These are phyloP conservation scores for Vigna unguiculata DNA, from an alignment of 306 rosid genomes.

Conservation along the genomic window DNA sequence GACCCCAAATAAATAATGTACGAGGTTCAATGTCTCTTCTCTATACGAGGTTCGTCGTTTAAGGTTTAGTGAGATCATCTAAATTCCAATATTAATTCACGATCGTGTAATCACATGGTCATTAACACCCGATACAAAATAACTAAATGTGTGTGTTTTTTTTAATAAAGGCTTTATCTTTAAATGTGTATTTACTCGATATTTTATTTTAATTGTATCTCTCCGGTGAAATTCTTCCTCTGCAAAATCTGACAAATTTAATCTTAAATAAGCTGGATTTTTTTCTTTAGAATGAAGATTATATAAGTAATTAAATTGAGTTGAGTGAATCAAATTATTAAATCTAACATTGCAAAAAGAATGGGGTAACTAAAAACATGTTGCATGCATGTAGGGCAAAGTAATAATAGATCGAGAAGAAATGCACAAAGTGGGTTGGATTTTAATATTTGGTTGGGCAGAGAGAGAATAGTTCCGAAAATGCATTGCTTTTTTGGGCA, in stretches of 20 bases:
- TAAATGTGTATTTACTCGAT: no score
- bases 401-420: background rate
- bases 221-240: no score
- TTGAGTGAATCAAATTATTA: no score
- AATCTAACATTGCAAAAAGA: no score
- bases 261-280: no score
- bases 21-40: background rate
- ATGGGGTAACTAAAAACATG: no score
- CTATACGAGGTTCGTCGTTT: background rate
- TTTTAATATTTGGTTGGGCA: background rate
- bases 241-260: no score
- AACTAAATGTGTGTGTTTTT: no score
- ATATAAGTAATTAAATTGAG: no score
- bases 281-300: no score
- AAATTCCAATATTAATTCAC: background rate
- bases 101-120: background rate
- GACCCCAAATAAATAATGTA: background rate
- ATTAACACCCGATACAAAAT: background rate
- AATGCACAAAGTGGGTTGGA: background rate
- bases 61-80: background rate
- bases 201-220: no score
- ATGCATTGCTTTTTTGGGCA: constrained; percentile 7
- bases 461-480: constrained; percentile 20
- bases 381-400: background rate
- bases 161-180: no score